Evolutionary conservation across 179 eudicot genomes (phyloP).

Genomic region (Silene coronaria): DNA sequence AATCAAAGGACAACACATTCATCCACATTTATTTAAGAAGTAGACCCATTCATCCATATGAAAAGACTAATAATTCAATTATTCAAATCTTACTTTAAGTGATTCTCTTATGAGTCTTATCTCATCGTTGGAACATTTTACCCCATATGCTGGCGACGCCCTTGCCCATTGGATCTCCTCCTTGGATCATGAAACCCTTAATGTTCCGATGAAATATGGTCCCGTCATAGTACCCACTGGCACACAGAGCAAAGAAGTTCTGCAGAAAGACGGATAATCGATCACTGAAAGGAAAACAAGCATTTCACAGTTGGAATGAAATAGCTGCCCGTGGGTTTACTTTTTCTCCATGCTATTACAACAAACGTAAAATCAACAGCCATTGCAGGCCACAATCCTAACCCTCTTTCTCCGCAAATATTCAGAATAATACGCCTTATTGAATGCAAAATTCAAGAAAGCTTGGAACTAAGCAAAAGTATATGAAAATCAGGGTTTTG

Average conservation of each 20-base stretch:
- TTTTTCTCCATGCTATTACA: too few relatives aligned
- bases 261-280: conserved; percentile 27
- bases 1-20: neutral
- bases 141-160: conserved; percentile 99
- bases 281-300: too few relatives aligned
- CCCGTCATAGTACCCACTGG: conserved; percentile 88
- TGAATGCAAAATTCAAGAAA: neutral
- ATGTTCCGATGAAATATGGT: conserved; percentile 94
- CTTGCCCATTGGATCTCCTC: conserved; percentile 98
- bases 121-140: conserved; percentile 87
- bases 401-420: neutral
- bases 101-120: conserved; percentile 97
- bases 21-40: neutral
- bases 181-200: conserved; percentile 99
- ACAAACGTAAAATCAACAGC: too few relatives aligned
- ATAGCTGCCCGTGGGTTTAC: too few relatives aligned
- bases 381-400: neutral
- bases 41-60: neutral
- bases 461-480: neutral
- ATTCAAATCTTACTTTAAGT: conserved; percentile 55
- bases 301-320: neutral
- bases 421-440: neutral
- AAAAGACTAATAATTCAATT: neutral
- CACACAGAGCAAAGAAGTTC: conserved; percentile 96
- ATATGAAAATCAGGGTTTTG: neutral